These are phyloP conservation scores for Bolboschoenoplectus hybrid DNA, from an alignment of 202 grass and related monocot genomes.

Conservation along the genomic window DNA sequence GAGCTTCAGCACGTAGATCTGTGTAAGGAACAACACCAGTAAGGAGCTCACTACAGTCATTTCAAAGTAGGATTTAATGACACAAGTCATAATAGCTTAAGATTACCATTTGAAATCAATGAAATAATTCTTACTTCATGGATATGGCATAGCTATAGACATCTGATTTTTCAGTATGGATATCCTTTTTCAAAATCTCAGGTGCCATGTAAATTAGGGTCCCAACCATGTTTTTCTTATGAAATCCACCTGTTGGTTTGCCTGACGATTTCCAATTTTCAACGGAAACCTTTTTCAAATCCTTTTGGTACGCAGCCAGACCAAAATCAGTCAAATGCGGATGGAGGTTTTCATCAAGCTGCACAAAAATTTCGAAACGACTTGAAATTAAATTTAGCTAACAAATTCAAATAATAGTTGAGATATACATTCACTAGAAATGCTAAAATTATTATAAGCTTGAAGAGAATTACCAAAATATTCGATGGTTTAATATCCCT, in stretches of 20 bases:
- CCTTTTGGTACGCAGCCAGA: conserved; percentile 86
- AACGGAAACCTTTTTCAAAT: conserved; percentile 83
- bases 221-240: conserved; percentile 96
- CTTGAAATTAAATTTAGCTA: conserved; percentile 33
- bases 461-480: conserved; percentile 74
- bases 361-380: conserved; percentile 36
- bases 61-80: conserved; percentile 29
- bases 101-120: conserved; percentile 35
- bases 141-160: conserved; percentile 94
- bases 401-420: background rate
- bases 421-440: conserved; percentile 6
- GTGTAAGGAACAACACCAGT: conserved; percentile 94
- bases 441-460: conserved; percentile 38
- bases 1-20: conserved; percentile 92
- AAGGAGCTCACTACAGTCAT: conserved; percentile 82
- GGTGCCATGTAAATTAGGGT: conserved; percentile 99
- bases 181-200: conserved; percentile 92
- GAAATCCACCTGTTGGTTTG: conserved; percentile 94
- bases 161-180: conserved; percentile 95
- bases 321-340: conserved; percentile 92
- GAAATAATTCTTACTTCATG: conserved; percentile 81
- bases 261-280: conserved; percentile 95
- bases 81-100: background rate
- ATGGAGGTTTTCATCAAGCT: conserved; percentile 76
- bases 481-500: conserved; percentile 97